phyloP scores from a whole-genome alignment of 306 rosid genomes.

The Dryas alaskensis region DNA sequence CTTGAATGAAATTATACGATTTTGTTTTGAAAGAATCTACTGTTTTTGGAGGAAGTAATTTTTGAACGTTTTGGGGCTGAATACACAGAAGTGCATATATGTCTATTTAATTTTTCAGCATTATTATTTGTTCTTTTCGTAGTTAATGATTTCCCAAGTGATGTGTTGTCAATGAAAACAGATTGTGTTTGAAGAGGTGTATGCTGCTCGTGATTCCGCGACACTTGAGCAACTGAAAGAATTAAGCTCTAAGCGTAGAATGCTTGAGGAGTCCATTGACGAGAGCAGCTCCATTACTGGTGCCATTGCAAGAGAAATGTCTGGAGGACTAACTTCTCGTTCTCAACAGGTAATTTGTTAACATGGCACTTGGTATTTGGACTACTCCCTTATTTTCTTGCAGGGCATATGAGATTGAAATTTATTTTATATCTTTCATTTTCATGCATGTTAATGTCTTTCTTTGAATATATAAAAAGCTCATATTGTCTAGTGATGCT shows the following conservation, averaged over 20 bases:
- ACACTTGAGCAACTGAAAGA: constrained; percentile 82
- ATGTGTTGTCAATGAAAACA: constrained; percentile 35
- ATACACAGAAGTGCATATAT: not conserved
- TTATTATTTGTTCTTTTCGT: not conserved
- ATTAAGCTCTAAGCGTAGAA: constrained; percentile 70
- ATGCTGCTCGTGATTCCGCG: constrained; percentile 50
- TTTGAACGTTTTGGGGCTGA: not conserved
- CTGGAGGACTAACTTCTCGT: constrained; percentile 66
- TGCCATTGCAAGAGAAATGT: constrained; percentile 80
- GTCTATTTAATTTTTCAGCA: not conserved
- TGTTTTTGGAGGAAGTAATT: not conserved
- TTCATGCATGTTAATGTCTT: not conserved
- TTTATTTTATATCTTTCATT: not conserved
- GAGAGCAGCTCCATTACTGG: constrained; percentile 57
- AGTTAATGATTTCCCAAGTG: not conserved
- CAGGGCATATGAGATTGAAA: not conserved
- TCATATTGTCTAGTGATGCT: not conserved
- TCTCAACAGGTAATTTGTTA: constrained; percentile 55
- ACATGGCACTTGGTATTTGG: not conserved
- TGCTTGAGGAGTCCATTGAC: constrained; percentile 59
- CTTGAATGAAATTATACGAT: not conserved
- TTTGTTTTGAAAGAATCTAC: not conserved
- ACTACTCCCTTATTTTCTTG: no score
- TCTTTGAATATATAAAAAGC: not conserved
- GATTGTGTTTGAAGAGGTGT: constrained; percentile 70